Base-by-base conservation (phyloP, 768 basidiomycete species). In the Pleurotus giganteus region DNA sequence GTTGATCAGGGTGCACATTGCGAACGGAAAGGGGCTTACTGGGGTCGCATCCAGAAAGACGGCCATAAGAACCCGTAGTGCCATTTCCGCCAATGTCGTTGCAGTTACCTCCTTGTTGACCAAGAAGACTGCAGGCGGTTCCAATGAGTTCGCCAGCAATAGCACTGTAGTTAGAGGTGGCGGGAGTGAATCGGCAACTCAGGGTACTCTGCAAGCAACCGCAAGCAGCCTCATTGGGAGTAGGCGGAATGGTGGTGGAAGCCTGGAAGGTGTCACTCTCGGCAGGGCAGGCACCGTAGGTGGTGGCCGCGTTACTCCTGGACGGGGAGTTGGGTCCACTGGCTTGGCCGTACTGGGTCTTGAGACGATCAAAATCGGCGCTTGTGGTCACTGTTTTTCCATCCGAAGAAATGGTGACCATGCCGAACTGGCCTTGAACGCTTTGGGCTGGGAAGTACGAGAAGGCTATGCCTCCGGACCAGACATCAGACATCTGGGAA, bases 391-490 rank as follows among this genome's bases (percentile, higher is more conserved):
- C 89, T 3, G 87, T 85, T 43, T 62, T 77, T 55, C 79, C 79
- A 63, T 89, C 86, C 2, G 75, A 2, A 2, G 84, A 85, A 57
- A 96, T 80, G 24, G 79, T 91, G 57, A 91, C 88, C 78, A 96
- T 89, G 23, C 94, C 94, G 59, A 90, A 97, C 61, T 87, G 73
- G 47, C 91, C 91, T 50, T 78, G 73, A 6, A 76, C 81, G 60
- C 86, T 86, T n/a, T 64, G 44, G 17, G 91, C 91, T 1, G 90
- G 88, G 81, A 96, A 94, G 70, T 95, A 96, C 46, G 86, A 87
- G 69, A 92, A 93, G 3, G 94, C 93, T 51, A 96, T 61, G 50
- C 91, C 94, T 58, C 94, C 94, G 28, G 90, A 93, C 85, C 89
- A 96, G 47, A 88, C 84, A 53, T 84, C 70, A 17, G 85, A 79